phyloP scores from a whole-genome alignment of 768 basidiomycete genomes.

The Lyophyllum shimeji region DNA sequence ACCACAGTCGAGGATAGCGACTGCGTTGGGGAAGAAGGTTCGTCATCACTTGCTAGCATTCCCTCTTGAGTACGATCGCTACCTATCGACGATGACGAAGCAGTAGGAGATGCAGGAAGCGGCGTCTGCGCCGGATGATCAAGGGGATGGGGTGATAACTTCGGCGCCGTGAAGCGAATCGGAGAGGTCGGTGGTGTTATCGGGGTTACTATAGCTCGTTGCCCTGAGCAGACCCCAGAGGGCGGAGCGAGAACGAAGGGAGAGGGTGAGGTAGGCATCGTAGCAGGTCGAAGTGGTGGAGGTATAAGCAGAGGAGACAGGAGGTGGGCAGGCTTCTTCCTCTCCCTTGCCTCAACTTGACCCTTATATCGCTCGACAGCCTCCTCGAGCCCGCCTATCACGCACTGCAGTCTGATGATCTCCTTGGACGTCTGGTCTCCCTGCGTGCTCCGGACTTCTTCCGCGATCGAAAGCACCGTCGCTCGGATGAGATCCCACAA shows the following conservation, averaged over 20 bases:
- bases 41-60: background rate
- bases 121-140: background rate
- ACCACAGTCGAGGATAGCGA: background rate
- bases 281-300: constrained; percentile 6
- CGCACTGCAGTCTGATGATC: constrained; percentile 45
- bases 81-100: background rate
- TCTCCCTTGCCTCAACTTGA: constrained; percentile 7
- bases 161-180: constrained; percentile 6
- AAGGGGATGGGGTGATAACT: background rate
- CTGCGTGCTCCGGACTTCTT: constrained; percentile 59
- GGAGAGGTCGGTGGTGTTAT: constrained; percentile 23
- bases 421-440: constrained; percentile 31
- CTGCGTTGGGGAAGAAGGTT: background rate
- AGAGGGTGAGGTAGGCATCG: background rate
- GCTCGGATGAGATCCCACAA: constrained; percentile 57
- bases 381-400: constrained; percentile 50
- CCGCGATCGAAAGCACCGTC: constrained; percentile 60
- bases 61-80: background rate
- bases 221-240: background rate
- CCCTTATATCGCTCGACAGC: constrained; percentile 40
- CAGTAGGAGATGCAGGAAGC: background rate
- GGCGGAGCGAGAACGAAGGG: constrained; percentile 3
- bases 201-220: constrained; percentile 8
- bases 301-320: constrained; percentile 15
- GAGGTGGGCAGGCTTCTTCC: constrained; percentile 8